phyloP scores from a whole-genome alignment of 306 rosid genomes.

The Fragaria ananassa region DNA sequence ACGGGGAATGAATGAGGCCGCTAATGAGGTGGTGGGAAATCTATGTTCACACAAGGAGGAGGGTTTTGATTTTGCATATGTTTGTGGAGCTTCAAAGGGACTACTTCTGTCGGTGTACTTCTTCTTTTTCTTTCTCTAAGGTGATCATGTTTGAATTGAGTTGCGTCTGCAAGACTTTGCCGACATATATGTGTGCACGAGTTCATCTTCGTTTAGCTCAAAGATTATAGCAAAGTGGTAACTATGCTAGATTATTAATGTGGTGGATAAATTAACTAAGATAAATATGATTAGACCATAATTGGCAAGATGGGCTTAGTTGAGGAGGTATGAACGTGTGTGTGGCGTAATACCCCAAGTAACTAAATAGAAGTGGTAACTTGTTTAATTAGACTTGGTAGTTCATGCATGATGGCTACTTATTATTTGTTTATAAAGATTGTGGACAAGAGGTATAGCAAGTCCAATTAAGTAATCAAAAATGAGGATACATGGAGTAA shows the following conservation, averaged over 20 bases:
- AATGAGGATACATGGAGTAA: background rate
- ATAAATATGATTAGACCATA: slow-evolving; percentile 5
- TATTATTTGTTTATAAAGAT: background rate
- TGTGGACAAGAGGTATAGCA: background rate
- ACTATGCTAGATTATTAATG: background rate
- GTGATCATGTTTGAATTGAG: slow-evolving; percentile 37
- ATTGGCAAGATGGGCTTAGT: background rate
- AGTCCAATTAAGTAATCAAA: background rate
- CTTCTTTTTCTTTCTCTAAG: background rate
- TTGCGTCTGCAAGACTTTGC: slow-evolving; percentile 16
- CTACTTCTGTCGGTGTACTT: slow-evolving; percentile 1
- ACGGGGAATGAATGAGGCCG: background rate
- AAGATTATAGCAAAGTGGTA: background rate
- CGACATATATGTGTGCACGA: background rate
- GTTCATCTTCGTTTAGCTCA: background rate
- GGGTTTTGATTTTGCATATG: background rate
- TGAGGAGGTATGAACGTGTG: background rate
- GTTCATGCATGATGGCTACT: background rate
- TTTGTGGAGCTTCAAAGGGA: background rate
- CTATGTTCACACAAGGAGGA: background rate
- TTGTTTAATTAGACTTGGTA: background rate
- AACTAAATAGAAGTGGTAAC: background rate
- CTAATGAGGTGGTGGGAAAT: background rate
- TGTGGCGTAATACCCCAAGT: background rate
- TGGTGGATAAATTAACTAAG: background rate